Percentiles rank a stretch among this genome's conserved stretches.
phyloP scores from a whole-genome alignment of 352 stramenopile species.

The Ophiocytium majus region DNA sequence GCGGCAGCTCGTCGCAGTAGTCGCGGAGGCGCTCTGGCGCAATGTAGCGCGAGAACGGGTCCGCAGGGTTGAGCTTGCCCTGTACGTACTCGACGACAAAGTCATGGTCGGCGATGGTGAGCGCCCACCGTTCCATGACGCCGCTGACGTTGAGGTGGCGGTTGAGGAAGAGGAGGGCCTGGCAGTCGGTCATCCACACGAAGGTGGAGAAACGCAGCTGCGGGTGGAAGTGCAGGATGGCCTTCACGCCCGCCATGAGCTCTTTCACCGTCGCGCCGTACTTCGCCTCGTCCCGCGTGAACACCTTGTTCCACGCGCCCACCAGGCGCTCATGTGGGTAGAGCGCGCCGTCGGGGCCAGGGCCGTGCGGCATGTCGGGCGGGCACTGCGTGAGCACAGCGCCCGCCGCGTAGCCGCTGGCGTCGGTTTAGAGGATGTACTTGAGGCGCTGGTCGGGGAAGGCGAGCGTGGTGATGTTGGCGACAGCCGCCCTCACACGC shows the following conservation, averaged over 20 bases:
- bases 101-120: not conserved
- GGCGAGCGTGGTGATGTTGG: not conserved
- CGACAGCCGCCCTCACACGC: not conserved
- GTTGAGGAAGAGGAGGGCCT: not conserved
- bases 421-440: not conserved
- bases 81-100: not conserved
- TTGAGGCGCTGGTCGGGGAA: not conserved
- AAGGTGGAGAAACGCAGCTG: not conserved
- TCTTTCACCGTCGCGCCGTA: not conserved
- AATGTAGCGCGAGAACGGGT: not conserved
- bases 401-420: not conserved
- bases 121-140: not conserved
- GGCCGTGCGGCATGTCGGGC: not conserved
- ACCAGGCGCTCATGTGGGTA: not conserved
- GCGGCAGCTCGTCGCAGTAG: not conserved
- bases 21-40: not conserved
- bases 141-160: not conserved
- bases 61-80: not conserved
- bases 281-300: not conserved
- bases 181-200: not conserved
- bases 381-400: not conserved
- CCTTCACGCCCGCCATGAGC: not conserved
- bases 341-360: not conserved
- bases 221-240: not conserved
- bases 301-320: not conserved